Conservation (phyloP, 192 early-diverging fungal genomes). For the Umbelopsis isabellina region DNA sequence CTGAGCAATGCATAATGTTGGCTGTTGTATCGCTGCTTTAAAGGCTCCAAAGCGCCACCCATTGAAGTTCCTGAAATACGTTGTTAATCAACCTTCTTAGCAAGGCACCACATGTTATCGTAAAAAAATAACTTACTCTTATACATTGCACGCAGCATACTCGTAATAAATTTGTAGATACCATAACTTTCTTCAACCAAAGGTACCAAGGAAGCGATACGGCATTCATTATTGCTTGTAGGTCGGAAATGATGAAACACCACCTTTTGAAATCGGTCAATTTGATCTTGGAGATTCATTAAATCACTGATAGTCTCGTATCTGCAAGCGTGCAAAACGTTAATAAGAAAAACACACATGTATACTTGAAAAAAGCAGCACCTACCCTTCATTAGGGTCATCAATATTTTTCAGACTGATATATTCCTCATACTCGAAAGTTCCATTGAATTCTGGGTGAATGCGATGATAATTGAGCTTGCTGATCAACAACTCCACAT, state of each 20-base stretch:
- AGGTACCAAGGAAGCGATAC: constrained; percentile 94
- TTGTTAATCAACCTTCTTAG: constrained; percentile 10
- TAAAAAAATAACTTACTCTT: constrained; percentile 53
- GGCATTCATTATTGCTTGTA: constrained; percentile 89
- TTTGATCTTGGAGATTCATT: constrained; percentile 88
- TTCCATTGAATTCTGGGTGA: constrained; percentile 92
- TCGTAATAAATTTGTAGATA: constrained; percentile 94
- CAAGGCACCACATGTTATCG: constrained; percentile 6
- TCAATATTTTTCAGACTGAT: constrained; percentile 90
- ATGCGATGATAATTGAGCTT: constrained; percentile 92
- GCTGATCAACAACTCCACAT: constrained; percentile 84
- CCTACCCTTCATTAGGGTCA: constrained; percentile 96
- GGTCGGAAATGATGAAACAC: constrained; percentile 85
- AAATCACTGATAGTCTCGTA: constrained; percentile 97
- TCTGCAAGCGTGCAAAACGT: constrained; percentile 35
- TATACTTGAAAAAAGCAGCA: background rate
- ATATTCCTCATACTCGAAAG: constrained; percentile 98
- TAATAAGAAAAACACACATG: background rate
- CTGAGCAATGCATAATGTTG: constrained; percentile 85
- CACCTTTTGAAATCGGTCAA: constrained; percentile 89
- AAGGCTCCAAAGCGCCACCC: constrained; percentile 83
- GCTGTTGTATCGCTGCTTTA: constrained; percentile 84
- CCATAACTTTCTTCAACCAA: constrained; percentile 94
- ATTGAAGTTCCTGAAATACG: constrained; percentile 57
- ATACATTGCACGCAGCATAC: constrained; percentile 97